Conservation (phyloP, 495 filamentous ascomycete species). For the Trichoderma virens region DNA sequence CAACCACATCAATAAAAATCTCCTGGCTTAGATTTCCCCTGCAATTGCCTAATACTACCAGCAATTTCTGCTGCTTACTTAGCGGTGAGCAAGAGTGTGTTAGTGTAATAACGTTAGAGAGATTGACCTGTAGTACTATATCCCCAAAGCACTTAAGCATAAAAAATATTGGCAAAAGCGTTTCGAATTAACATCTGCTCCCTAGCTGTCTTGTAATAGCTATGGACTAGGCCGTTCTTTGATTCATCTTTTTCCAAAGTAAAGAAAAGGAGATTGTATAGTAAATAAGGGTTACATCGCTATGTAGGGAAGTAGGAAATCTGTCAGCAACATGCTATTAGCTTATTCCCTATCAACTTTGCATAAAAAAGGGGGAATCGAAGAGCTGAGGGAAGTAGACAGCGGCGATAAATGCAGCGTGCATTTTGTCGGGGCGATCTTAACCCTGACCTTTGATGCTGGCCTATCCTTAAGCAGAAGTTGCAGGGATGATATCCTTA, state of each 20-base stretch:
- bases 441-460: neutral
- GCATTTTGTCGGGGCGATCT: neutral
- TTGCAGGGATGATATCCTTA: neutral
- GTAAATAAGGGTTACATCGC: neutral
- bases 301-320: neutral
- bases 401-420: neutral
- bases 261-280: neutral
- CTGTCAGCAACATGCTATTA: neutral
- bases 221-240: neutral
- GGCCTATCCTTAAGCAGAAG: neutral
- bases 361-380: neutral
- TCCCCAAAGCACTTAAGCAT: neutral
- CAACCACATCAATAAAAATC: neutral
- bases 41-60: neutral
- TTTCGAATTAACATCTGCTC: neutral
- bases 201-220: neutral
- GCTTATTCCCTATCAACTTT: neutral
- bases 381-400: neutral
- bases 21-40: neutral
- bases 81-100: neutral
- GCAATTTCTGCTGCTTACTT: neutral
- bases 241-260: too few species aligned
- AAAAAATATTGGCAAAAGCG: neutral
- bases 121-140: neutral
- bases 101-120: neutral